phyloP scores from a whole-genome alignment of 2,329 filamentous ascomycete species.

The Colletotrichum incanum region DNA sequence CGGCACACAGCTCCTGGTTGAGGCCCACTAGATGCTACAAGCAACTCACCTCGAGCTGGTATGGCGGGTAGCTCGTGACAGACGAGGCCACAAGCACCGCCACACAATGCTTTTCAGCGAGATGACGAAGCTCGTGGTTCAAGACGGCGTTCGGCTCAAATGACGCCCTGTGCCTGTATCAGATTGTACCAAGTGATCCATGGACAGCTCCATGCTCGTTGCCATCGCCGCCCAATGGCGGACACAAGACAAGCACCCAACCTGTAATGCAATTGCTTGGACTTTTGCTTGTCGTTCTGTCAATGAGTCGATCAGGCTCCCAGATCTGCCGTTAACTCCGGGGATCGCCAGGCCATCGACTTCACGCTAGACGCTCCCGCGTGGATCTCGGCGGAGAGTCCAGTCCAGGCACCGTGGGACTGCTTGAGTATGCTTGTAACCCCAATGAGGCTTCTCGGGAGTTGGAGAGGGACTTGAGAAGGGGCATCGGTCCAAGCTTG shows the following conservation, averaged over 20 bases:
- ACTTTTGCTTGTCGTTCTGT: constrained; percentile 2
- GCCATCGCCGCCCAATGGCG: neutral
- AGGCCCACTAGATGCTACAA: neutral
- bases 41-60: neutral
- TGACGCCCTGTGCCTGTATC: constrained; percentile 25
- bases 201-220: neutral
- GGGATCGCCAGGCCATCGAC: constrained; percentile 13
- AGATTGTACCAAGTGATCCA: constrained; percentile 14
- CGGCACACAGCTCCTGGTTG: neutral
- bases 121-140: neutral
- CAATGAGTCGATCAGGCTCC: constrained; percentile 8
- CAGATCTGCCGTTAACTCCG: constrained; percentile 20
- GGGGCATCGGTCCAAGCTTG: neutral
- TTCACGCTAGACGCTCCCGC: neutral
- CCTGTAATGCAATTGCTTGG: constrained; percentile 12
- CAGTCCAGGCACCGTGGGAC: neutral
- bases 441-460: too few relatives aligned
- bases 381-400: neutral
- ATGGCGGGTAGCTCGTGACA: neutral
- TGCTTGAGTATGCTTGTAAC: too few relatives aligned
- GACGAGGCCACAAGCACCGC: constrained; percentile 2
- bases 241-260: neutral
- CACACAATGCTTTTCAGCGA: neutral
- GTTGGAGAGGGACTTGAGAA: neutral
- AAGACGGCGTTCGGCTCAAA: constrained; percentile 8